Base-by-base conservation (phyloP, 176 grass and related monocot genomes). In the Lolium rigidum region DNA sequence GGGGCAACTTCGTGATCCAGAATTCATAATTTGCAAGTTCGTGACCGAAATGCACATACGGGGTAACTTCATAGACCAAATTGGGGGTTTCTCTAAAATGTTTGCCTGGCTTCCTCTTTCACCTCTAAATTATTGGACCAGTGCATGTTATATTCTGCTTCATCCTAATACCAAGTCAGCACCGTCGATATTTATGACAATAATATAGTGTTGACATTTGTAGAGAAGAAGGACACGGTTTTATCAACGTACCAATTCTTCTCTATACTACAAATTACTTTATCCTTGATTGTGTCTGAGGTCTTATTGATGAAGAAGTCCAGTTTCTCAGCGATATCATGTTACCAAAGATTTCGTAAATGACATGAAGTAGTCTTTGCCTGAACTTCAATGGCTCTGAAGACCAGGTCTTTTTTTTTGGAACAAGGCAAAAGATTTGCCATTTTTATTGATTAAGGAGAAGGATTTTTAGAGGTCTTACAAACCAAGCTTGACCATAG, bases 301-400 rank as follows among this genome's bases (percentile, higher is more conserved):
- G 25, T 69, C 83, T 67, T 67, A 35, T 22, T 10, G 70, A 21
- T 3, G 24, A 75, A 31, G 56, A 38, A 51, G 6, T 37, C 4
- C 10, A 60, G 10, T 74, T 16, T 16, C 46, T 82, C 49, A 1
- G 25, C 39, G 46, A 31, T 25, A 17, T 10, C 4, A 31, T 25
- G 22, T 10, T 3, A 37, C 26, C 70, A 70, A 52, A 69, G 25
- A 77, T 74, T 74, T 80, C 70, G 31, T 75, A 37, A 66, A 66
- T 4, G 57, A 13, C 56, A 80, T 54, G 12, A 83, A 60, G 5
- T 21, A 71, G 15, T 41, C 5, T 14, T 35, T 41, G 6, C 12
- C 22, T 72, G 44, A 79, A 43, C 41, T 43, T 43, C 41, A 43
- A 43, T 6, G 41, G 4, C 41, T 43, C 4, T 43, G 41, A 43